Percentiles rank a stretch among this genome's conserved stretches.
Conservation (phyloP, 2,329 filamentous ascomycete genomes). For the Neocatenulostroma microsporum region DNA sequence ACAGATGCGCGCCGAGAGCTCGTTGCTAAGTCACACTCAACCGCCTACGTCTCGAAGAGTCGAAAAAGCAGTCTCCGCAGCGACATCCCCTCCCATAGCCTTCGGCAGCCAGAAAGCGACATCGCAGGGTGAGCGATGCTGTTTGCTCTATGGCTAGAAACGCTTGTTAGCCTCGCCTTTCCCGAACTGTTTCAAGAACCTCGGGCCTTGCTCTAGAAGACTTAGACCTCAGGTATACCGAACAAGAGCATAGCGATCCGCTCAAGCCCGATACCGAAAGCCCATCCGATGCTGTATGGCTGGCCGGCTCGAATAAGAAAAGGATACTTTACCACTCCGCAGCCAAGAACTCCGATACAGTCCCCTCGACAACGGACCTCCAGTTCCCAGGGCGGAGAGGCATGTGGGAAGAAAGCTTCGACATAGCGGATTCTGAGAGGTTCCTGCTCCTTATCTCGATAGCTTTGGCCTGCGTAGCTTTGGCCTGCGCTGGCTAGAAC, state of each 20-base stretch:
- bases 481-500: constrained; percentile 47
- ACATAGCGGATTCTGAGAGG: constrained; percentile 86
- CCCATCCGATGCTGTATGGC: constrained; percentile 75
- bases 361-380: constrained; percentile 91
- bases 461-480: no score
- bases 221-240: constrained; percentile 87
- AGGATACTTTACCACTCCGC: constrained; percentile 76
- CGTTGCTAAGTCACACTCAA: no score
- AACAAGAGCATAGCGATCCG: constrained; percentile 96
- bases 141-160: constrained; percentile 83
- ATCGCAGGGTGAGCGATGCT: constrained; percentile 83
- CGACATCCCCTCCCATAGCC: constrained; percentile 15
- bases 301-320: constrained; percentile 71
- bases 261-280: constrained; percentile 89
- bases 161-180: constrained; percentile 45
- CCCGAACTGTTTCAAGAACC: constrained; percentile 78
- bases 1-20: no score
- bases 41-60: no score
- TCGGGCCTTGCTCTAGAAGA: constrained; percentile 81
- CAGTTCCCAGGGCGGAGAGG: constrained; percentile 88
- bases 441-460: constrained; percentile 45
- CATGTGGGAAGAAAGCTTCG: constrained; percentile 96
- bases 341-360: constrained; percentile 92
- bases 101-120: constrained; percentile 78
- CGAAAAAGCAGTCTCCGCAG: constrained; percentile 25